Base-by-base conservation (phyloP, 2,329 filamentous ascomycete species). In the Berkeleyomyces basicola region DNA sequence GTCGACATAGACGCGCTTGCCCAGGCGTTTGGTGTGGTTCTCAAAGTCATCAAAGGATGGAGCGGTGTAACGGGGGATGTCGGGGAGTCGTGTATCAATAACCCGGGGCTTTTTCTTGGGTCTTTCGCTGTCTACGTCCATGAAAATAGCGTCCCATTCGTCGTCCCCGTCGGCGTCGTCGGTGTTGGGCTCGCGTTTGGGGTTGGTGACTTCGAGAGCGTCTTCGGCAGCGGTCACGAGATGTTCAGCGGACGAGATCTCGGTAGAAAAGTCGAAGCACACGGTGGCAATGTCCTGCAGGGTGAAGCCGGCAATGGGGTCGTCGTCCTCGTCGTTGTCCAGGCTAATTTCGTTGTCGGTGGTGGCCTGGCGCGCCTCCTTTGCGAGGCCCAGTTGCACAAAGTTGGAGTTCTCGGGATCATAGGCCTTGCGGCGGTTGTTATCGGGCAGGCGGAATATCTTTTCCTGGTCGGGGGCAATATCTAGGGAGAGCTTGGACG, bases 401-500 rank as follows among this genome's bases (percentile, higher is more conserved):
- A 61, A 63, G 33, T 61, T 53, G 3, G 61, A 63, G 6, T 47
- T 70, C 40, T 80, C 76, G 3, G 72, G 73, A 37, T 81, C 76
- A 57, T 82, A 75, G 33, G 84, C 72, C 36, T 80, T 80, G 64
- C 83, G 78, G 4, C 61, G 61, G 57, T 82, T 80, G 44, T 43
- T 58, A n/a, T 46, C 61, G 5, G 61, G 57, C n/a, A 92, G 82
- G 63, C 85, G 84, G 71, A 97, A 99, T 36, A 81, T 78, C 68
- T 90, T 90, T 72, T 95, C 89, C 67, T 95, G 88, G 68, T 97
- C 93, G 57, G 82, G 80, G 2, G 88, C 87, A 42, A 97, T 77
- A 65, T 99, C 93, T 11, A 99, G 78, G 65, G 84, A 90, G 63
- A 96, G 79, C 73, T 99, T 99, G 23, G 87, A 91, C 0, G 90